Evolutionary conservation across 2,329 filamentous ascomycete genomes (phyloP).

Genomic region (Sclerotinia minor): DNA sequence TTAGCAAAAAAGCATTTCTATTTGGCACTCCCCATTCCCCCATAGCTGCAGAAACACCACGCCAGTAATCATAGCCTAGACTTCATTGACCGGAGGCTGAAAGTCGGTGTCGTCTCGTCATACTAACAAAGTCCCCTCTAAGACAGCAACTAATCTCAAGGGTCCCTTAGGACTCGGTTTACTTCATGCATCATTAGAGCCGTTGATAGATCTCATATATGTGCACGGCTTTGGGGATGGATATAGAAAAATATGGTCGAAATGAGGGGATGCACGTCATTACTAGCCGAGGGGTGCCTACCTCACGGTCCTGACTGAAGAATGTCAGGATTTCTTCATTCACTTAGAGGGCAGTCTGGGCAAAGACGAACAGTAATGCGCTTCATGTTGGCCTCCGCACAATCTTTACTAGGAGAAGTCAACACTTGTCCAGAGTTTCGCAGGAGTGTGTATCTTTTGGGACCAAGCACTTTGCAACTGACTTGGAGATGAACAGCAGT

Average conservation of each 20-base stretch:
- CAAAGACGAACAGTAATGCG: conserved; percentile 22
- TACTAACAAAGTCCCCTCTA: neutral
- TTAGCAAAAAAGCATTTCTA: neutral
- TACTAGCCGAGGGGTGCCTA: conserved; percentile 41
- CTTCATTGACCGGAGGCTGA: neutral
- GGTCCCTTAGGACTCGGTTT: conserved; percentile 34
- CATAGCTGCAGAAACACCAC: neutral
- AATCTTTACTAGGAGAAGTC: neutral
- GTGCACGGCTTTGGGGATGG: conserved; percentile 47
- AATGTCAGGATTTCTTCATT: conserved; percentile 27
- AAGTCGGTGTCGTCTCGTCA: neutral
- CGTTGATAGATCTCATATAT: conserved; percentile 42
- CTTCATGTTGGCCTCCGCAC: conserved; percentile 23
- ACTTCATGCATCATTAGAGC: conserved; percentile 24
- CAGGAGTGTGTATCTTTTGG: conserved; percentile 12
- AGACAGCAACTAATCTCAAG: neutral
- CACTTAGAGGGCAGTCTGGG: conserved; percentile 32
- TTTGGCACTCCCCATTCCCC: neutral
- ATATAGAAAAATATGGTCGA: conserved; percentile 44
- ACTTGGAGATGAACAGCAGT: conserved; percentile 44
- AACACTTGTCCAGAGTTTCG: neutral
- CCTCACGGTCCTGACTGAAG: conserved; percentile 17
- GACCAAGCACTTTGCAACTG: conserved; percentile 44
- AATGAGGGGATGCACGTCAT: conserved; percentile 33
- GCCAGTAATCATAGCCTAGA: neutral